These are phyloP conservation scores for Lolium rigidum DNA, from an alignment of 176 grass and related monocot species.

Conservation along the genomic window DNA sequence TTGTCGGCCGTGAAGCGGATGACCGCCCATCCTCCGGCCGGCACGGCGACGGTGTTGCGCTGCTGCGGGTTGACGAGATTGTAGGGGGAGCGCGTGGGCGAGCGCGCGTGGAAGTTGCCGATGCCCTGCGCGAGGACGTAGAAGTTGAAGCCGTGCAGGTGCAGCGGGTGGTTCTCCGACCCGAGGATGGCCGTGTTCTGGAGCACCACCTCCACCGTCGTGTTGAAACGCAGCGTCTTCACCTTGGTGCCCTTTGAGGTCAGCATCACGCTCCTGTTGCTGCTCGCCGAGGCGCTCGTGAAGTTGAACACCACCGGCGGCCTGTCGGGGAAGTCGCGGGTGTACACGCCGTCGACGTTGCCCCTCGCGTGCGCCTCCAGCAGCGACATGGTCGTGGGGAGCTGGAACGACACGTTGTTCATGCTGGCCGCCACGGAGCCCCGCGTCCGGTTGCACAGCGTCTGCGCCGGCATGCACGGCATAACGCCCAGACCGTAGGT, in stretches of 20 bases:
- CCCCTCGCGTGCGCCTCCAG: constrained; percentile 47
- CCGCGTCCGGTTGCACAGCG: constrained; percentile 58
- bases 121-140: constrained; percentile 53
- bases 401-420: constrained; percentile 74
- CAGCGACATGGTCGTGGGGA: constrained; percentile 52
- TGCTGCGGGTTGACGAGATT: constrained; percentile 57
- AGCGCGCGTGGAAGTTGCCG: constrained; percentile 49
- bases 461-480: constrained; percentile 48
- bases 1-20: constrained; percentile 68
- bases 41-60: constrained; percentile 67
- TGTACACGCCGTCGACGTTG: constrained; percentile 45
- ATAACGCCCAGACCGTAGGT: constrained; percentile 50
- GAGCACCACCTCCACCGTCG: constrained; percentile 68
- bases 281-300: constrained; percentile 22
- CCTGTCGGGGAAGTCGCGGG: constrained; percentile 60
- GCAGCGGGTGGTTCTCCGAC: constrained; percentile 61
- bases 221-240: constrained; percentile 59
- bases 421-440: constrained; percentile 71
- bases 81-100: constrained; percentile 22
- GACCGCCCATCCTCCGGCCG: constrained; percentile 55
- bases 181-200: constrained; percentile 68
- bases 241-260: constrained; percentile 57
- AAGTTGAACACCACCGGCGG: constrained; percentile 62
- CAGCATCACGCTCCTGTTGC: not conserved
- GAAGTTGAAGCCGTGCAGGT: constrained; percentile 68